A percentile compares a stretch with the other conserved stretches of the same genome.
phyloP scores from a whole-genome alignment of 306 rosid species.

The Medicago ruthenica region DNA sequence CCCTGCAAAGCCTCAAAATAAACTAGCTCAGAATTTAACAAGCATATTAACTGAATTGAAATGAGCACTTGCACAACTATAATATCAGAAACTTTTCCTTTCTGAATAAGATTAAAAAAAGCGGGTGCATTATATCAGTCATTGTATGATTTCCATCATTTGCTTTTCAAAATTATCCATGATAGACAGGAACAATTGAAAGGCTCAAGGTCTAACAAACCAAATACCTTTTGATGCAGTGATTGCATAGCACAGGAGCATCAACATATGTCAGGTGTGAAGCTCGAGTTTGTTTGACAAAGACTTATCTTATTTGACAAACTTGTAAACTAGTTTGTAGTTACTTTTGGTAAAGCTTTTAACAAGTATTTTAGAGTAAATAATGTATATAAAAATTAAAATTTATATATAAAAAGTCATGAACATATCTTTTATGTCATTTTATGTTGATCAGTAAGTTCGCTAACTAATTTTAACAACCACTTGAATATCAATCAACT shows the following conservation, averaged over 20 bases:
- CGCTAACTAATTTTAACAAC: too few species aligned
- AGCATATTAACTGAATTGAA: constrained; percentile 15
- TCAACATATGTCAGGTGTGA: not conserved
- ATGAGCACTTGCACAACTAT: not conserved
- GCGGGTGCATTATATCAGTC: not conserved
- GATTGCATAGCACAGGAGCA: not conserved
- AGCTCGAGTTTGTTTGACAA: constrained; percentile 1
- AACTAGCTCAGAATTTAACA: not conserved
- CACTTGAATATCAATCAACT: not conserved
- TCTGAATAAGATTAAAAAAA: not conserved
- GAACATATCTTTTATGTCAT: not conserved
- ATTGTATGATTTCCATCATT: not conserved
- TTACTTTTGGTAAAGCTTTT: too few species aligned
- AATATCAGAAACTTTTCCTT: constrained; percentile 10
- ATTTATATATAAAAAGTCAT: too few species aligned
- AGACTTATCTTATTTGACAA: too few species aligned
- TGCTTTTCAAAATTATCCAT: not conserved
- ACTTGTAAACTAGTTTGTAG: too few species aligned
- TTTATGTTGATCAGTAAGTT: not conserved
- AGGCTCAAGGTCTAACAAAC: constrained; percentile 3
- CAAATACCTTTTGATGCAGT: not conserved
- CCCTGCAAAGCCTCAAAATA: too few species aligned
- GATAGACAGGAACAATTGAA: not conserved
- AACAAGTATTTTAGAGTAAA: too few species aligned
- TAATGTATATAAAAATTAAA: too few species aligned